A percentile compares a stretch with the other conserved stretches of the same genome.
phyloP scores from a whole-genome alignment of 1,139 yeast species.

The Suhomyces kunorum region DNA sequence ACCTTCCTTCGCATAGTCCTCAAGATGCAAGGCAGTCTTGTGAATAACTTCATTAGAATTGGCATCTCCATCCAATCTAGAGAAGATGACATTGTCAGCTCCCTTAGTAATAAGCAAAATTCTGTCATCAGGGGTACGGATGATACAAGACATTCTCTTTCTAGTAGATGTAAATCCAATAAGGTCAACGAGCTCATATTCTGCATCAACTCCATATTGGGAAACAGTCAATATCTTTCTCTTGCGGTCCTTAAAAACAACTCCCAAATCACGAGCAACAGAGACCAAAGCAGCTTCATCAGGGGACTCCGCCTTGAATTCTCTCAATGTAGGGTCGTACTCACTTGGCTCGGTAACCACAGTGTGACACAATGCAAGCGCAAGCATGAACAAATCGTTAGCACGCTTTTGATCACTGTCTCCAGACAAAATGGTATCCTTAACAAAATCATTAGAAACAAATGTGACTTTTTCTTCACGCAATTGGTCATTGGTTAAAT shows the following conservation, averaged over 20 bases:
- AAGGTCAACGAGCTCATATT: conserved; percentile 72
- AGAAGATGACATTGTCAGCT: conserved; percentile 89
- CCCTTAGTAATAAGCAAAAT: conserved; percentile 80
- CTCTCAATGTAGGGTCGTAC: conserved; percentile 54
- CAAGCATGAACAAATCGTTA: conserved; percentile 78
- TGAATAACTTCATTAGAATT: conserved; percentile 39
- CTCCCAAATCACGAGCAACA: conserved; percentile 92
- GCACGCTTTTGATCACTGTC: conserved; percentile 62
- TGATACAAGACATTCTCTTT: conserved; percentile 68
- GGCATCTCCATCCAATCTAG: conserved; percentile 53
- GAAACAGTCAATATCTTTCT: conserved; percentile 69
- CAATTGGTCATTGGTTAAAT: conserved; percentile 56
- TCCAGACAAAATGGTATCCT: conserved; percentile 36
- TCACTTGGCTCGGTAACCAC: conserved; percentile 76
- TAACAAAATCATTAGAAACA: conserved; percentile 62
- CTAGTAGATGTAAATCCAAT: conserved; percentile 89
- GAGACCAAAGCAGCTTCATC: conserved; percentile 96
- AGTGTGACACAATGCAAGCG: conserved; percentile 88
- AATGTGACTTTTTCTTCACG: conserved; percentile 73
- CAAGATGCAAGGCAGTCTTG: conserved; percentile 80
- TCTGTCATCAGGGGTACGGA: conserved; percentile 48
- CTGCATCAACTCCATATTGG: conserved; percentile 71
- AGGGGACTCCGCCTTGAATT: conserved; percentile 93
- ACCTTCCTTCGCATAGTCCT: conserved; percentile 95
- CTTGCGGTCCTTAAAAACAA: conserved; percentile 73